Base-by-base conservation (phyloP, 2,329 filamentous ascomycete genomes). In the Stachybotrys echinatus region DNA sequence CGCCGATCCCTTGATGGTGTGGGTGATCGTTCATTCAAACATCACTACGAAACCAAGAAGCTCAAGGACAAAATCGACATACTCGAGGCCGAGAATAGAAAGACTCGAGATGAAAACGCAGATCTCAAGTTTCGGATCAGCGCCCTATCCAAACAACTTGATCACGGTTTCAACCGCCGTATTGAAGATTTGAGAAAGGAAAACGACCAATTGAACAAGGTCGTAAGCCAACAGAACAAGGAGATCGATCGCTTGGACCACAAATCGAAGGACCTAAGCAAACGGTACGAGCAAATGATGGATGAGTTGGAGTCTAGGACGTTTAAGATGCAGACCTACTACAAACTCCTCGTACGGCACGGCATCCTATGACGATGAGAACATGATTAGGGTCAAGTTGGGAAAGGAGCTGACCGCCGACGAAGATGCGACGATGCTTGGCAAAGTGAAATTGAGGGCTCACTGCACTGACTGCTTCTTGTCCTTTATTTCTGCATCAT, bases 31-130 rank as follows among this genome's bases (percentile, higher is more conserved):
- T 60, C 65, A 2, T 55, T 58, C 45, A 64, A 60, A 34, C 61
- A 65, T 42, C 58, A 64, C 31, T 56, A 49, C 42, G 66, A 71
- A 45, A 48, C 66, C 23, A 65, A 67, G 23, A 61, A 59, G 42
- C 55, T 72, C 12, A 61, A 64, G 3, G 55, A 63, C 51, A 67
- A 65, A 53, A 55, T 68, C 47, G 58, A 59, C 43, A 64, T 58
- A 52, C 61, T 73, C 5, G 65, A 70, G 52, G 63, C 59, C 48
- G 71, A 76, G 46, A 70, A 68, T 51, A 59, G 65, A 38, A 52
- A 56, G 4, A 59, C 74, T 38, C 55, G 52, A 34, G 60, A 58
- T 2, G 71, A 75, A 38, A 71, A 68, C 48, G 58, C 59, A 8
- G 58, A 61, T 18, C 64, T 76, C 37, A 55, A 59, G 19, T 58